These are phyloP conservation scores for Baorangia bicolor DNA, from an alignment of 768 basidiomycete species.

Conservation along the genomic window DNA sequence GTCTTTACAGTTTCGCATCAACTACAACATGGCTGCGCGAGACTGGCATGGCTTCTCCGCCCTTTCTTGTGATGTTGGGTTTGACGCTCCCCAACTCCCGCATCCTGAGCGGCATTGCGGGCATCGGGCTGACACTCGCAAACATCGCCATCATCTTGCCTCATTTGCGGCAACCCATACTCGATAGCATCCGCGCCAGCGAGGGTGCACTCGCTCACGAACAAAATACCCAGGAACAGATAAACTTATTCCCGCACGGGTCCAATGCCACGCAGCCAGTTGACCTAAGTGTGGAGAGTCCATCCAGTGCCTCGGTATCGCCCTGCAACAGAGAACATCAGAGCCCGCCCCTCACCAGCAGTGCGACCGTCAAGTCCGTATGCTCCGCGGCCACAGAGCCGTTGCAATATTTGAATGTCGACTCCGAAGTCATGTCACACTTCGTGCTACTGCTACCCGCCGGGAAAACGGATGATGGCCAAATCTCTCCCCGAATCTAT, in stretches of 20 bases:
- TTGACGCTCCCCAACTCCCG: conserved; percentile 29
- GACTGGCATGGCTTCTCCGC: conserved; percentile 26
- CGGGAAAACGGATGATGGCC: background rate
- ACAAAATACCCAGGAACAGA: background rate
- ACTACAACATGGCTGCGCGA: conserved; percentile 22
- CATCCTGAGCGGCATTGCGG: conserved; percentile 24
- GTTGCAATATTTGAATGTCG: background rate
- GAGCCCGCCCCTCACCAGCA: background rate
- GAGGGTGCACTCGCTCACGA: background rate
- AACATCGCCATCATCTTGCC: conserved; percentile 27
- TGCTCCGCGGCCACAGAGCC: background rate
- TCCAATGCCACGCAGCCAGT: background rate
- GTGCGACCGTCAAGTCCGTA: background rate
- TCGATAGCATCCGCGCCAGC: conserved; percentile 8
- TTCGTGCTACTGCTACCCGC: background rate
- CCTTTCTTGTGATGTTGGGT: conserved; percentile 22
- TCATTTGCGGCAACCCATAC: conserved; percentile 21
- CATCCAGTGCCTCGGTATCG: background rate
- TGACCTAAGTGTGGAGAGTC: background rate
- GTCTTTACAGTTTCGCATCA: conserved; percentile 26
- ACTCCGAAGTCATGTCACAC: background rate
- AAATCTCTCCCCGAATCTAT: background rate
- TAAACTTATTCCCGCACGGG: background rate
- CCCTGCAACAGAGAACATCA: background rate
- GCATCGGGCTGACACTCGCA: conserved; percentile 26